phyloP scores from a whole-genome alignment of 2,329 filamentous ascomycete genomes.

The Aureobasidium sp. region DNA sequence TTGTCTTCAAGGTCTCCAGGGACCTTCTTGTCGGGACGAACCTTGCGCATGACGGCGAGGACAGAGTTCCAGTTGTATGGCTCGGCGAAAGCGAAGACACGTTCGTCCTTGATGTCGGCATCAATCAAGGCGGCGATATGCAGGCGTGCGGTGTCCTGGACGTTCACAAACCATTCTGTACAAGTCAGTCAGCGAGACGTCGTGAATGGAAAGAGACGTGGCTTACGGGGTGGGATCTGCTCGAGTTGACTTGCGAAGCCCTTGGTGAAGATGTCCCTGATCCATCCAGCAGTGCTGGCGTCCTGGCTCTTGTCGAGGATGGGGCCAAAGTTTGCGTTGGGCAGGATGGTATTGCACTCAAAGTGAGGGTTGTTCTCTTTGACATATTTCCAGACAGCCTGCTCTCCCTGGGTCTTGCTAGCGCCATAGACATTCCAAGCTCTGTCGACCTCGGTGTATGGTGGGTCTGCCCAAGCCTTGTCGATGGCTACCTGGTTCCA shows the following conservation, averaged over 20 bases:
- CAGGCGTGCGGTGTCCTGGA: constrained; percentile 38
- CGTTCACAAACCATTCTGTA: constrained; percentile 31
- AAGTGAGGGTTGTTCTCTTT: constrained; percentile 36
- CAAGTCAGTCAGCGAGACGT: background rate
- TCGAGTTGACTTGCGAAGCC: background rate
- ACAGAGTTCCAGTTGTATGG: constrained; percentile 37
- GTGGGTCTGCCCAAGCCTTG: constrained; percentile 26
- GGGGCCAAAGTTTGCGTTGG: constrained; percentile 15
- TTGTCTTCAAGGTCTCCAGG: constrained; percentile 21
- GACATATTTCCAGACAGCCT: constrained; percentile 38
- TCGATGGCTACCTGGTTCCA: constrained; percentile 31
- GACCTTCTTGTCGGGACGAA: constrained; percentile 30
- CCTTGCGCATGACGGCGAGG: constrained; percentile 25
- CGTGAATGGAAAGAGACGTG: background rate
- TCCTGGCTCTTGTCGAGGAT: constrained; percentile 12
- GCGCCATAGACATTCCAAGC: constrained; percentile 33
- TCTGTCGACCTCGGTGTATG: constrained; percentile 19
- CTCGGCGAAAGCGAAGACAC: constrained; percentile 42
- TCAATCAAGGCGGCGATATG: constrained; percentile 42
- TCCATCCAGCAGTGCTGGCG: constrained; percentile 11
- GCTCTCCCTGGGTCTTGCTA: constrained; percentile 39
- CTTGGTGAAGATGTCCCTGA: constrained; percentile 9
- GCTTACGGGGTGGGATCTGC: constrained; percentile 7
- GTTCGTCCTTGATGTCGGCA: constrained; percentile 35
- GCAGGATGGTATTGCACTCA: constrained; percentile 31